A percentile compares a stretch with the other conserved stretches of the same genome.
Evolutionary conservation across 2,329 filamentous ascomycete species (phyloP).

Genomic region (Cyphellophora europaea): DNA sequence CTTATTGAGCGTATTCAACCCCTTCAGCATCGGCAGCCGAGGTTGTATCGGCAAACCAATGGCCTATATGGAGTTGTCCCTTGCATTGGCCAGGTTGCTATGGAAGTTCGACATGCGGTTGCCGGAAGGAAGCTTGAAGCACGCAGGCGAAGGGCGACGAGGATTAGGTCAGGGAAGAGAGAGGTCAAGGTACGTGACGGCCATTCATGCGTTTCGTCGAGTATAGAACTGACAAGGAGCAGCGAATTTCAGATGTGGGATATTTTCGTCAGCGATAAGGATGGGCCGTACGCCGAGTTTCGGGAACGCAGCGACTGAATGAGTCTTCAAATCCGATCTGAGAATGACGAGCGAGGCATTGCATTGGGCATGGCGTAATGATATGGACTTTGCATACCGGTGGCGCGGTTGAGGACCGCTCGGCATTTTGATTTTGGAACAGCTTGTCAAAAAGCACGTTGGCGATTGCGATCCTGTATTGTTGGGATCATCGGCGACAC

Average conservation of each 20-base stretch:
- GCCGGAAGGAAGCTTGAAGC: neutral
- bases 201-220: neutral
- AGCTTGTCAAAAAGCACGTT: too few relatives aligned
- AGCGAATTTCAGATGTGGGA: slow-evolving; percentile 5
- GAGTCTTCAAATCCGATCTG: too few relatives aligned
- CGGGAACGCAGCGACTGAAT: neutral
- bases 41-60: slow-evolving; percentile 35
- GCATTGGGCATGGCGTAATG: too few relatives aligned
- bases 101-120: slow-evolving; percentile 15
- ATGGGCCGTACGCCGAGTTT: slow-evolving; percentile 2
- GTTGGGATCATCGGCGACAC: too few relatives aligned
- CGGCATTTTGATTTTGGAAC: too few relatives aligned
- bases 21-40: slow-evolving; percentile 31
- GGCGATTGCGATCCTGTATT: too few relatives aligned
- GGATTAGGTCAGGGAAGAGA: slow-evolving; percentile 1
- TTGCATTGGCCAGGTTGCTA: slow-evolving; percentile 28
- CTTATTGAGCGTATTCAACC: slow-evolving; percentile 40
- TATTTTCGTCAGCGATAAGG: slow-evolving; percentile 2
- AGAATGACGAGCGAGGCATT: too few relatives aligned
- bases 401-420: too few relatives aligned
- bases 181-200: neutral
- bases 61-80: slow-evolving; percentile 32
- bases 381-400: too few relatives aligned
- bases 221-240: neutral
- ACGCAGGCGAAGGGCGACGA: neutral